phyloP scores from a whole-genome alignment of 257 asterid species.

The Solanum etuberosum region DNA sequence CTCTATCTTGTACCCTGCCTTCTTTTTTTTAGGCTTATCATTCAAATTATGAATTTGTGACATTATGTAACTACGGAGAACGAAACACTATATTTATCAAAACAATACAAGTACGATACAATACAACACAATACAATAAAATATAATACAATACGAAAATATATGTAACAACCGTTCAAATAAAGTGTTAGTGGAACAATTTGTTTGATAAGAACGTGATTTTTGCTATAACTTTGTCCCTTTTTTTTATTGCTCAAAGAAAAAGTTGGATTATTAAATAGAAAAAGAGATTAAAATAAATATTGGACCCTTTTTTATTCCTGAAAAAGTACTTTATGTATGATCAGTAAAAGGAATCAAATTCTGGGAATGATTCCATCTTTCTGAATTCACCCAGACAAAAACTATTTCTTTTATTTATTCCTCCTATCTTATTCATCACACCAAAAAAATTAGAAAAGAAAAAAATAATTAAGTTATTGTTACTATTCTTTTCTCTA shows the following conservation, averaged over 20 bases:
- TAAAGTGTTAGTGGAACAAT: neutral
- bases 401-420: neutral
- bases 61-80: too few relatives aligned
- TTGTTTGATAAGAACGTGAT: neutral
- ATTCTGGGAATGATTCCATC: neutral
- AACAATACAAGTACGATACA: too few relatives aligned
- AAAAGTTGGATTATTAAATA: neutral
- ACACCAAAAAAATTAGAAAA: neutral
- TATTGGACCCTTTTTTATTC: neutral
- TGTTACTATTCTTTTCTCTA: too few relatives aligned
- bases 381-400: neutral
- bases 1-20: too few relatives aligned
- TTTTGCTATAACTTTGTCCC: neutral
- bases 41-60: too few relatives aligned
- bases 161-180: too few relatives aligned
- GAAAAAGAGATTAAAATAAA: neutral
- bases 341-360: neutral
- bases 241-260: neutral
- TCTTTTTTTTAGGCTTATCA: too few relatives aligned
- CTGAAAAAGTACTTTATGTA: neutral
- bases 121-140: too few relatives aligned
- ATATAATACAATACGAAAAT: too few relatives aligned
- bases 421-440: neutral
- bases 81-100: too few relatives aligned
- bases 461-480: neutral